Base-by-base conservation (phyloP, 176 grass and related monocot genomes). In the Carex cristatella region DNA sequence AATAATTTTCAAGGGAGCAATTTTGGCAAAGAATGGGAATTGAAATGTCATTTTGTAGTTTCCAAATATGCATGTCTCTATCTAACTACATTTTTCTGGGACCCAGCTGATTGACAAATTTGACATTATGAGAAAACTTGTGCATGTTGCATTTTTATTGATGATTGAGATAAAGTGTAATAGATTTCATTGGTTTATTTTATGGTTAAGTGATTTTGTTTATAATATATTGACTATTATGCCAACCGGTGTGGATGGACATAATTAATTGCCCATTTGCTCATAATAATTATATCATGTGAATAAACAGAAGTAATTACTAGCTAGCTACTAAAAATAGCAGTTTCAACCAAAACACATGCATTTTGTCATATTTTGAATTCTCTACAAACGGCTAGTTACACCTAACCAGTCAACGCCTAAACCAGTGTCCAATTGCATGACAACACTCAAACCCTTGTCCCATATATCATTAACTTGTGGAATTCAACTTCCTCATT, bases 41-140 rank as follows among this genome's bases (percentile, higher is more conserved):
- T 64, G 60, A 63, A 44, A 3, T 58, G 33, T 61, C 58, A 64
- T 1, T 35, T 1, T 33, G 33, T 6, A 48, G 79, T 46, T 81
- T 81, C 57, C 60, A 63, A 81, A 74, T 15, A 81, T 48, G 1
- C 23, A 61, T 11, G 59, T 81, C 79, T 64, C 79, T 44, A 44
- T 81, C 79, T 65, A 23, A 62, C 18, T 2, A 61, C 57, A 61
- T 81, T 30, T 61, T 61, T 65, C 5, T 59, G 54, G 59, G 27
- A 42, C 31, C 72, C 15, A 38, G 16, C 18, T 81, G 13, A 81
- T 65, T 38, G 18, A 60, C 65, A 65, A 65, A 81, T 62, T 64
- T 81, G 58, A 16, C 79, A 81, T 48, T 61, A 48, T 23, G 0
- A 48, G 16, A 60, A 80, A 27, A 74, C 18, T 12, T 28, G 15